Evolutionary conservation across 192 early-diverging fungal genomes (phyloP).

Genomic region (Coemansia sp.): DNA sequence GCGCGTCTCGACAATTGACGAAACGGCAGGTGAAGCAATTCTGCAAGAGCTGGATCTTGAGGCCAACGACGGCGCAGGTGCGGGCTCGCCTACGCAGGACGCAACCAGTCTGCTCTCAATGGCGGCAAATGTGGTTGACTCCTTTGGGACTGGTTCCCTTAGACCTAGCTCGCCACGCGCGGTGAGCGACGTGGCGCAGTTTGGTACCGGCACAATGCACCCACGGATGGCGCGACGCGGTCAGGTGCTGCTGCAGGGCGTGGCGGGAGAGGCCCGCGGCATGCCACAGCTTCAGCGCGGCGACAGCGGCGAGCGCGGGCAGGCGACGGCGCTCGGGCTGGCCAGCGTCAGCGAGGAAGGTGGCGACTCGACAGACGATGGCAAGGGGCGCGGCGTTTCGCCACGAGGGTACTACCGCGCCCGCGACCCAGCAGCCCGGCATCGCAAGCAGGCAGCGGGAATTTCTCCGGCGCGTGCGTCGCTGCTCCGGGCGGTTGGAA

Average conservation of each 20-base stretch:
- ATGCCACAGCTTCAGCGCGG: constrained; percentile 12
- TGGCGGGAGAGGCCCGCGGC: constrained; percentile 6
- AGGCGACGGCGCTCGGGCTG: constrained; percentile 18
- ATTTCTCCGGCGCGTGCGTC: constrained; percentile 53
- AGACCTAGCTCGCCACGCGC: constrained; percentile 8
- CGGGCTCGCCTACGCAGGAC: neutral
- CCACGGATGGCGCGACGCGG: constrained; percentile 25
- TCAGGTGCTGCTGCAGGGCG: constrained; percentile 14
- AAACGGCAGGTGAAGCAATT: constrained; percentile 47
- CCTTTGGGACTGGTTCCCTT: neutral
- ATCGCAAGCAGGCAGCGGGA: constrained; percentile 24
- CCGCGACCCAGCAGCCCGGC: constrained; percentile 51
- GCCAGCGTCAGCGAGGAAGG: constrained; percentile 24
- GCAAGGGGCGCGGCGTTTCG: constrained; percentile 17
- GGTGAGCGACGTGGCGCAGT: constrained; percentile 26
- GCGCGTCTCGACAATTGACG: constrained; percentile 52
- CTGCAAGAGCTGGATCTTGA: constrained; percentile 38
- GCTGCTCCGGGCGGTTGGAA: constrained; percentile 51
- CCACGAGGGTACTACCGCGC: constrained; percentile 49
- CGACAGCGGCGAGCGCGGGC: constrained; percentile 9
- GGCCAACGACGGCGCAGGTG: neutral
- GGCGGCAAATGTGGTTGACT: constrained; percentile 11
- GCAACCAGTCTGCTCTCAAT: constrained; percentile 15
- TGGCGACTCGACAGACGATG: constrained; percentile 13
- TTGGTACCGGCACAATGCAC: neutral